Evolutionary conservation across 1,284 basidiomycete genomes (phyloP), one percentile per base, ranked within the genome.

Genomic region (Boletus mariae): DNA sequence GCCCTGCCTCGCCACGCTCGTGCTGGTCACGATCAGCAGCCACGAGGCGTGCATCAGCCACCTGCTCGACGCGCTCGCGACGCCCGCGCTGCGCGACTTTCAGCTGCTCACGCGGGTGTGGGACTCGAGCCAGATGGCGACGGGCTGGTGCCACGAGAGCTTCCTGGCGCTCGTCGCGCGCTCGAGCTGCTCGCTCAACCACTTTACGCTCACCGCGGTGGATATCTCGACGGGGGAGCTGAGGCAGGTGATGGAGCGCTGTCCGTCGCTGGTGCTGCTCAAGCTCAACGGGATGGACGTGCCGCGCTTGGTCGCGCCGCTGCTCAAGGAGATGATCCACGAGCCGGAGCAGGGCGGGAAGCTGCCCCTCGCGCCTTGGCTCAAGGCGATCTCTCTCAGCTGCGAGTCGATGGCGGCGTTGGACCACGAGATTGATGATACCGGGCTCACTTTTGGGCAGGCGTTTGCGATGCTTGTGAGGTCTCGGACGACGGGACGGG

Each of bases 31-130:
- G 49, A 69, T 69, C 67, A 48, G 20, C 40, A 56, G 29, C 34
- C 65, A 69, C 60, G 65, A 63, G 1, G 62, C 47, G 20, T 66
- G 65, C 44, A 56, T 64, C 53, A 49, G 31, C 44, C 60, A 69
- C 12, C 34, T 66, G 3, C 44, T 66, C 44, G 67, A 66, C 44
- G 64, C 63, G 0, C 57, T 66, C 53, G 17, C 56, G 26, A 35
- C 55, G 2, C 64, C 64, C 0, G 15, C 38, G 15, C 49, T 66
- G 15, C 65, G 67, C 49, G 64, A 69, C 41, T 66, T 69, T 53
- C 63, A 66, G 58, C 44, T 66, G 51, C 61, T 69, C 49, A 66
- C 64, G 35, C 64, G 64, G 25, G 64, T 66, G 15, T 66, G 64
- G 64, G 64, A 66, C 25, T 55, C 63, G 57, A 67, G 64, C 54